Conservation (phyloP, 2,329 filamentous ascomycete genomes). For the Metarhizium rileyi region DNA sequence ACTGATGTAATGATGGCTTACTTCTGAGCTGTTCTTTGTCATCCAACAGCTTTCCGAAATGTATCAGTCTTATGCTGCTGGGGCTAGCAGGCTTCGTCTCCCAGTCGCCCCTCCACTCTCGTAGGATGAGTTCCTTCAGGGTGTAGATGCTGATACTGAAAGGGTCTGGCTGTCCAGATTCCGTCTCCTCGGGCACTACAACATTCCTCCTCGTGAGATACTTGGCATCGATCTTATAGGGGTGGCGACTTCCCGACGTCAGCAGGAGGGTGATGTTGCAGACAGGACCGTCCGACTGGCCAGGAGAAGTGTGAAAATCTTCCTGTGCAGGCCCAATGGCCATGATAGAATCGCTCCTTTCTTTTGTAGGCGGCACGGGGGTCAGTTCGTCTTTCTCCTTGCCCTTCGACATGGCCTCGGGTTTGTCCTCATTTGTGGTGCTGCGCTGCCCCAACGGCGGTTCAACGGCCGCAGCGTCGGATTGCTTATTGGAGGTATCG, state of each 20-base stretch:
- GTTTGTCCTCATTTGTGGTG: slow-evolving; percentile 12
- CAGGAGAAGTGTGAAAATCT: slow-evolving; percentile 26
- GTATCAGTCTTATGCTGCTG: slow-evolving; percentile 81
- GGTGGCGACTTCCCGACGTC: slow-evolving; percentile 72
- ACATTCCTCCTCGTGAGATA: slow-evolving; percentile 78
- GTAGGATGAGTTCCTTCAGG: slow-evolving; percentile 84
- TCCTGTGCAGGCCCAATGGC: slow-evolving; percentile 35
- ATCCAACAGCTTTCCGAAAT: slow-evolving; percentile 82
- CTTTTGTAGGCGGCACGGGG: slow-evolving; percentile 19
- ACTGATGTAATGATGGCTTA: slow-evolving; percentile 32
- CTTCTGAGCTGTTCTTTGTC: slow-evolving; percentile 80
- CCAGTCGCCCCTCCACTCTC: slow-evolving; percentile 92
- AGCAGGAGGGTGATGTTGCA: slow-evolving; percentile 77
- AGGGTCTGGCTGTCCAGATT: slow-evolving; percentile 57
- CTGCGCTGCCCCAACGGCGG: slow-evolving; percentile 11
- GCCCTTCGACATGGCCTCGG: slow-evolving; percentile 17
- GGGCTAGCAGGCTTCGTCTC: slow-evolving; percentile 77
- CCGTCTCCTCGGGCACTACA: slow-evolving; percentile 56
- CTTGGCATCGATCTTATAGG: slow-evolving; percentile 80
- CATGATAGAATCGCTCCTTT: slow-evolving; percentile 25
- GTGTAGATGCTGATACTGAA: slow-evolving; percentile 90
- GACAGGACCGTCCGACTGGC: slow-evolving; percentile 27
- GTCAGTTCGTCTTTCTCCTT: slow-evolving; percentile 23
- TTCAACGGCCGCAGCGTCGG: slow-evolving; percentile 10
- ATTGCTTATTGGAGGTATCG: slow-evolving; percentile 9